phyloP scores from a whole-genome alignment of 805 yeast genomes.

The Saturnispora galanensis region DNA sequence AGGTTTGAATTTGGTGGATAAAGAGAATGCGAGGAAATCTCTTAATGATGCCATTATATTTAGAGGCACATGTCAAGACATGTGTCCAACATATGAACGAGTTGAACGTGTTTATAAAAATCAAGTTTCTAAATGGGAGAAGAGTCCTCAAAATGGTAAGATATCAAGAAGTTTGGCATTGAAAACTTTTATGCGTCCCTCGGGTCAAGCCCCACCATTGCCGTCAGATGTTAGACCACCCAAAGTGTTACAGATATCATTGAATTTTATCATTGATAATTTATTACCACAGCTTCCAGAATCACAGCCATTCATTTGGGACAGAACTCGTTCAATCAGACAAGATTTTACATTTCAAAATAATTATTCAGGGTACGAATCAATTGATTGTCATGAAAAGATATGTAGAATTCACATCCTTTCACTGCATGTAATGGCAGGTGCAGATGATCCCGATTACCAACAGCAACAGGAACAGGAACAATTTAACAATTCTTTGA shows the following conservation, averaged over 20 bases:
- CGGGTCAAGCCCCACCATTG: constrained; percentile 95
- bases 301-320: constrained; percentile 90
- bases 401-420: constrained; percentile 83
- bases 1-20: constrained; percentile 70
- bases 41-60: constrained; percentile 83
- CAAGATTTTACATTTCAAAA: constrained; percentile 97
- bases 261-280: constrained; percentile 61
- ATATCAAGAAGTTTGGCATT: constrained; percentile 58
- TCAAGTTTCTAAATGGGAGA: constrained; percentile 73
- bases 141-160: constrained; percentile 46
- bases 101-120: constrained; percentile 80
- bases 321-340: constrained; percentile 89
- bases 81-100: constrained; percentile 94
- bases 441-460: constrained; percentile 50
- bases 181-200: constrained; percentile 92
- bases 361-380: constrained; percentile 87
- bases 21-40: constrained; percentile 70
- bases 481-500: constrained; percentile 84
- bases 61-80: constrained; percentile 80
- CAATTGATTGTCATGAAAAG: constrained; percentile 83
- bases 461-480: constrained; percentile 94
- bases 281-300: constrained; percentile 64
- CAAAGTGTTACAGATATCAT: constrained; percentile 49
- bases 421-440: constrained; percentile 80
- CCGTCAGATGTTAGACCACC: constrained; percentile 99